Evolutionary conservation across 805 yeast genomes (phyloP).

Genomic region (Candida ipomoeae): DNA sequence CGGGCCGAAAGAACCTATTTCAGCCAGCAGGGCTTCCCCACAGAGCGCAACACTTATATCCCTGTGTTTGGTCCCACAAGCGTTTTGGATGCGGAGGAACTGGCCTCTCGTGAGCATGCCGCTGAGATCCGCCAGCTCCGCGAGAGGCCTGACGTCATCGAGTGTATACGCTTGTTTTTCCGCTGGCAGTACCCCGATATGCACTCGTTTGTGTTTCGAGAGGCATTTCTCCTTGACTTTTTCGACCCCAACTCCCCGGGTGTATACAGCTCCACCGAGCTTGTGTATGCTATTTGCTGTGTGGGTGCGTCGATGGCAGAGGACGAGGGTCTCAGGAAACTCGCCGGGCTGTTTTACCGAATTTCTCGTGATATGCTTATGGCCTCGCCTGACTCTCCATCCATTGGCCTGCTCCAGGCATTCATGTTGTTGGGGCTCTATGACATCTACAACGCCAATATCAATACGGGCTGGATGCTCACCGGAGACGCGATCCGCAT

Average conservation of each 20-base stretch:
- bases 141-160: slow-evolving; percentile 7
- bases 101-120: slow-evolving; percentile 5
- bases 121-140: slow-evolving; percentile 6
- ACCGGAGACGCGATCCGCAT: slow-evolving; percentile 14
- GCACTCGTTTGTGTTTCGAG: slow-evolving; percentile 15
- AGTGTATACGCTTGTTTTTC: slow-evolving; percentile 13
- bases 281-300: slow-evolving; percentile 13
- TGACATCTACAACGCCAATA: slow-evolving; percentile 12
- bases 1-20: slow-evolving; percentile 7
- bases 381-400: slow-evolving; percentile 11
- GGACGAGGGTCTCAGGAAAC: not conserved
- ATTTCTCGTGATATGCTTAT: slow-evolving; percentile 10
- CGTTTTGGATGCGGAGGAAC: slow-evolving; percentile 11
- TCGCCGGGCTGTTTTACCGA: slow-evolving; percentile 7
- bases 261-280: slow-evolving; percentile 10
- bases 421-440: slow-evolving; percentile 14
- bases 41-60: slow-evolving; percentile 3
- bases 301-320: slow-evolving; percentile 12
- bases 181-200: slow-evolving; percentile 17
- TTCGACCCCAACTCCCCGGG: slow-evolving; percentile 10
- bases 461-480: slow-evolving; percentile 15
- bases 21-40: slow-evolving; percentile 7
- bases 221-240: slow-evolving; percentile 15
- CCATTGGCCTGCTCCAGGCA: slow-evolving; percentile 12
- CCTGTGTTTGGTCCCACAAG: slow-evolving; percentile 15